Conservation (phyloP, 1,284 basidiomycete genomes). For the Abortiporus biennis region DNA sequence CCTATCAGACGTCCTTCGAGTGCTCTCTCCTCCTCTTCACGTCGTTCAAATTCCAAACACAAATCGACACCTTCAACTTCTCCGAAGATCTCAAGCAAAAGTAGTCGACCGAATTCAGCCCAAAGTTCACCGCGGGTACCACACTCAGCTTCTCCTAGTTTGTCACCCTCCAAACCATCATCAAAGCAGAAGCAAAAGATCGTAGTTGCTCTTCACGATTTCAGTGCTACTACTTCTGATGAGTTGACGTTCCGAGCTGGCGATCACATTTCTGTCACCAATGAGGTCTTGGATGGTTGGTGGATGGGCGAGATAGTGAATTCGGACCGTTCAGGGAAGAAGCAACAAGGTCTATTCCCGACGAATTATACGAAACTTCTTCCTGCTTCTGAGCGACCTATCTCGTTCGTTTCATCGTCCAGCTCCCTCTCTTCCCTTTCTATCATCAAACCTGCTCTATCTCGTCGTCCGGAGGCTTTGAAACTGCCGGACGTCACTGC, state of each 20-base stretch:
- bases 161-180: conserved; percentile 12
- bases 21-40: conserved; percentile 22
- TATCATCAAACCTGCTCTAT: conserved; percentile 21
- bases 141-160: not conserved
- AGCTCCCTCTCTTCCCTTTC: conserved; percentile 4
- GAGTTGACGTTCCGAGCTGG: conserved; percentile 71
- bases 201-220: conserved; percentile 71
- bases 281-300: conserved; percentile 80
- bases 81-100: conserved; percentile 33
- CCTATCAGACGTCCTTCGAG: conserved; percentile 15
- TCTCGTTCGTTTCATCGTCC: conserved; percentile 23
- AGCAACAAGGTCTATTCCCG: conserved; percentile 73
- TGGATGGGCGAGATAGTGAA: conserved; percentile 68
- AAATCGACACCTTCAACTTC: conserved; percentile 24
- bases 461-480: conserved; percentile 15
- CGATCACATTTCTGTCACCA: conserved; percentile 66
- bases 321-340: conserved; percentile 25
- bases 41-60: conserved; percentile 26
- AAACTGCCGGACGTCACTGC: conserved; percentile 8
- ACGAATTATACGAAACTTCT: conserved; percentile 60
- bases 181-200: conserved; percentile 29
- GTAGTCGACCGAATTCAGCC: too few species aligned
- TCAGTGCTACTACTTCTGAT: conserved; percentile 57
- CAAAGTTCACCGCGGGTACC: too few species aligned
- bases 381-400: conserved; percentile 17